Evolutionary conservation across 1,139 yeast species (phyloP).

Genomic region (Pneumocystis wakefieldiae): DNA sequence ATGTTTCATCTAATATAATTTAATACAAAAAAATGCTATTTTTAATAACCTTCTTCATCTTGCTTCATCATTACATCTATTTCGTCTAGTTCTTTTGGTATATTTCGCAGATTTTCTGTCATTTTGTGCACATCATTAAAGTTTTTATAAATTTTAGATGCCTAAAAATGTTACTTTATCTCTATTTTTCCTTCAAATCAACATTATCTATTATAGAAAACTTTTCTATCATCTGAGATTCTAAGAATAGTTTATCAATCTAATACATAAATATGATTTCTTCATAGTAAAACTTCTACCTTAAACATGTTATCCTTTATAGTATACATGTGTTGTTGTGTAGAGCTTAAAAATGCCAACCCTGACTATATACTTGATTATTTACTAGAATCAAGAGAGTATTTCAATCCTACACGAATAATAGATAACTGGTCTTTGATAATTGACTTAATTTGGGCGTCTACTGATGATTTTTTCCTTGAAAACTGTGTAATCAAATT

Average conservation of each 20-base stretch:
- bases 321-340: conserved; percentile 20
- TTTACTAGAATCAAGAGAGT: conserved; percentile 5
- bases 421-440: conserved; percentile 47
- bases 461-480: conserved; percentile 61
- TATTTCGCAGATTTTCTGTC: conserved; percentile 45
- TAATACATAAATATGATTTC: background rate
- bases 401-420: conserved; percentile 23
- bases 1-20: background rate
- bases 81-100: conserved; percentile 36
- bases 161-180: background rate
- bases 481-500: conserved; percentile 43
- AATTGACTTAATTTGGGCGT: conserved; percentile 49
- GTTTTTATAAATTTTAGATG: background rate
- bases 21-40: conserved; percentile 28
- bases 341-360: conserved; percentile 20
- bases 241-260: conserved; percentile 19
- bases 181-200: background rate
- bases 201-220: conserved; percentile 42
- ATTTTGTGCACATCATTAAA: conserved; percentile 30
- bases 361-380: conserved; percentile 17
- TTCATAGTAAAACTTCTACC: background rate
- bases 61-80: conserved; percentile 36
- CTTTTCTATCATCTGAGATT: conserved; percentile 28
- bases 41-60: conserved; percentile 39
- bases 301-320: conserved; percentile 22